phyloP scores from a whole-genome alignment of 768 basidiomycete species.

The Amanita subjunquillea region DNA sequence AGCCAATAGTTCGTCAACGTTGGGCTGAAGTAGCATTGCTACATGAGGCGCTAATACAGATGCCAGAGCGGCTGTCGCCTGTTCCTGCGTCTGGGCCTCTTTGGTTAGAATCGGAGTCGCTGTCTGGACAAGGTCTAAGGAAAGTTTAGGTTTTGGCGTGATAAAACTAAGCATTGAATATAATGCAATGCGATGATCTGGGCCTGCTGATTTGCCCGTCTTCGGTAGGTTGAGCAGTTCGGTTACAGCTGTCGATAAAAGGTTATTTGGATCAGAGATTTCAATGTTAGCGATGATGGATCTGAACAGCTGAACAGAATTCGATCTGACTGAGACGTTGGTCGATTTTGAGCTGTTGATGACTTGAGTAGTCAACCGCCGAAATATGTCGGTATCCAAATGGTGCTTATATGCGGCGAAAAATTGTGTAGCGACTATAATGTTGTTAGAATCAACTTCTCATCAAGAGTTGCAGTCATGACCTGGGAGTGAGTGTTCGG shows the following conservation, averaged over 20 bases:
- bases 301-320: constrained; percentile 50
- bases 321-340: constrained; percentile 48
- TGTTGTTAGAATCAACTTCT: neutral
- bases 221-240: constrained; percentile 72
- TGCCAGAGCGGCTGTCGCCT: constrained; percentile 43
- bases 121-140: constrained; percentile 34
- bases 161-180: constrained; percentile 67
- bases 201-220: constrained; percentile 75
- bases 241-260: constrained; percentile 35
- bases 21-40: constrained; percentile 31
- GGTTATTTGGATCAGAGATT: constrained; percentile 21
- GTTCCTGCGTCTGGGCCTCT: constrained; percentile 58
- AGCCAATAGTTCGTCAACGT: constrained; percentile 25
- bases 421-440: constrained; percentile 46
- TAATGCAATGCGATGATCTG: constrained; percentile 75
- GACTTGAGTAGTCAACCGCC: constrained; percentile 43
- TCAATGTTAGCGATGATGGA: constrained; percentile 26
- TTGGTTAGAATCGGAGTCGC: constrained; percentile 42
- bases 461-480: constrained; percentile 11
- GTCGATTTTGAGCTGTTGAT: constrained; percentile 68
- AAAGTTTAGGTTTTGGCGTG: constrained; percentile 30
- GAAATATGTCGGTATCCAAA: constrained; percentile 37
- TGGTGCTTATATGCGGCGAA: constrained; percentile 42
- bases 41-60: constrained; percentile 52
- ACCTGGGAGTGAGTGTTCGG: constrained; percentile 69